These are phyloP conservation scores for Friedmanniomyces endolithicus DNA, from an alignment of 495 filamentous ascomycete species.

Conservation along the genomic window DNA sequence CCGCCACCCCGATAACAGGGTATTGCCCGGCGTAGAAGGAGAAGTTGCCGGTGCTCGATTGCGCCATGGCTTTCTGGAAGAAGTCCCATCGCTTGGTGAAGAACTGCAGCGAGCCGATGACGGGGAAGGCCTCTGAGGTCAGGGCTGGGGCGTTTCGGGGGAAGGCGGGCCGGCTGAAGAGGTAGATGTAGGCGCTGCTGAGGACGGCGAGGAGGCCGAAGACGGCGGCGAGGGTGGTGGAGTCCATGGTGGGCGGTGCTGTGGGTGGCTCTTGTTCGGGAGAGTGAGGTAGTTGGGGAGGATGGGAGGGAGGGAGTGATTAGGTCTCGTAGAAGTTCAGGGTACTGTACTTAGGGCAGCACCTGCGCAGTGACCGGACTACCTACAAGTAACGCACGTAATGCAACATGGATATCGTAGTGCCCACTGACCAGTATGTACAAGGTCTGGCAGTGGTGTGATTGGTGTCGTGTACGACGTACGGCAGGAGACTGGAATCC, in stretches of 20 bases:
- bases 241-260: not conserved
- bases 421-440: too few relatives aligned
- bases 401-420: too few relatives aligned
- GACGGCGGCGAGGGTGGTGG: not conserved
- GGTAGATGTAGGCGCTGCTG: not conserved
- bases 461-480: not conserved
- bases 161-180: conserved; percentile 1
- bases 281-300: too few relatives aligned
- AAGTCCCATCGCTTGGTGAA: conserved; percentile 25
- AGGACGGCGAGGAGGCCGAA: not conserved
- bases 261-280: not conserved
- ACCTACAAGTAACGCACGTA: too few relatives aligned
- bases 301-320: too few relatives aligned
- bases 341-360: too few relatives aligned
- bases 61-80: not conserved
- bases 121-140: conserved; percentile 2
- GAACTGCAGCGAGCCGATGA: conserved; percentile 21
- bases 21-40: conserved; percentile 39
- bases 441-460: too few relatives aligned
- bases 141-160: not conserved
- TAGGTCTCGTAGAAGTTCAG: too few relatives aligned
- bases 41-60: conserved; percentile 31
- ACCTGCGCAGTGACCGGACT: too few relatives aligned
- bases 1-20: conserved; percentile 32
- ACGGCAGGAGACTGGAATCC: not conserved